Evolutionary conservation across 208 protist species (phyloP), one percentile per base, ranked within the genome.

Genomic region (Leishmania major): DNA sequence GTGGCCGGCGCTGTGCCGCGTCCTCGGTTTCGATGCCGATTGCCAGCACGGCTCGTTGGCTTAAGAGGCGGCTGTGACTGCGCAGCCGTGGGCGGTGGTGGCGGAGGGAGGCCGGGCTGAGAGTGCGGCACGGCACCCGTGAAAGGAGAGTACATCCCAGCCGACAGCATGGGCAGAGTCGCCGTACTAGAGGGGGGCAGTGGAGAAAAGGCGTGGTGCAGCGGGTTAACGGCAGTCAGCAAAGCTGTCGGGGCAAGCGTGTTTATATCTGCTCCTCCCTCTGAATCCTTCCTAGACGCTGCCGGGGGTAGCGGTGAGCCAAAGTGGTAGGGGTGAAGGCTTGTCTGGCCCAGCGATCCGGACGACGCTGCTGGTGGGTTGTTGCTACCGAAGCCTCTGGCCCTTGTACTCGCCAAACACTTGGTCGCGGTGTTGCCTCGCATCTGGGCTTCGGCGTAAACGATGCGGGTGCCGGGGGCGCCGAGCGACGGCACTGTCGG

Each of bases 401-500:
- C 40, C 3, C 31, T 6, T 45, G 28, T 2, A n/a, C 40, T 49
- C 11, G 55, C 35, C 13, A 37, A 43, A 10, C 57, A 35, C 35
- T 59, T 28, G 5, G 75, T 4, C 19, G 25, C 35, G 5, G 37
- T 37, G 11, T 17, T 76, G 60, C 51, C 62, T 62, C n/a, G 49
- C 28, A 71, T 72, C 31, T 45, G 62, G 60, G 28, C 47, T 22
- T 79, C 72, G 1, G 62, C 25, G 81, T 84, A 73, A 11, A 70
- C 45, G 57, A 75, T 79, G 75, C 49, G 45, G 69, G 81, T 69
- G 19, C 67, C 57, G 3, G 75, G 43, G 7, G 45, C 49, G 25
- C 53, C 31, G 37, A 80, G 40, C 62, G 40, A 10, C 62, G 70
- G 31, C n/a, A 62, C 37, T 51, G 43, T 51, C 43, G 22, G 19